A percentile compares a stretch with the other conserved stretches of the same genome.
phyloP scores from a whole-genome alignment of 495 filamentous ascomycete genomes.

The Neurospora sp. region DNA sequence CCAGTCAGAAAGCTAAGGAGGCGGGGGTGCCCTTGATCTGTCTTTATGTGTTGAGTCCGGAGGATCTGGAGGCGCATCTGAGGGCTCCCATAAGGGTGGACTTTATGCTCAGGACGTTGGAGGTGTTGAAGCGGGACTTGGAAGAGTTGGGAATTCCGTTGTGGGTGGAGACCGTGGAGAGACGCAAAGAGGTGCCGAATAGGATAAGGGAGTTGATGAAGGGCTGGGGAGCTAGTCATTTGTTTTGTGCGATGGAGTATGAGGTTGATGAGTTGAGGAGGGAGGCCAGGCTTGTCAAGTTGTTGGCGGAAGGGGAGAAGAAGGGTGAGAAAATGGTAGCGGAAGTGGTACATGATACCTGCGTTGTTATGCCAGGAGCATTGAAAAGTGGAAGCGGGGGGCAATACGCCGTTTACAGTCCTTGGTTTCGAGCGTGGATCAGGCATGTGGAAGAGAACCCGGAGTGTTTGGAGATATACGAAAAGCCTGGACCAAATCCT shows the following conservation, averaged over 20 bases:
- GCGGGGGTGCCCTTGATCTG: slow-evolving; percentile 58
- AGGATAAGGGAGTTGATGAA: slow-evolving; percentile 60
- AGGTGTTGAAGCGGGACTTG: slow-evolving; percentile 54
- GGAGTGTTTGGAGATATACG: slow-evolving; percentile 49
- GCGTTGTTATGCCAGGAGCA: slow-evolving; percentile 64
- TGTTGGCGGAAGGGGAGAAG: slow-evolving; percentile 33
- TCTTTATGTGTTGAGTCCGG: slow-evolving; percentile 72
- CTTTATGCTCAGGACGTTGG: slow-evolving; percentile 62
- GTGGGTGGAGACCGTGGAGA: slow-evolving; percentile 59
- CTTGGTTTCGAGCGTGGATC: slow-evolving; percentile 74
- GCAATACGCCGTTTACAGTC: slow-evolving; percentile 76
- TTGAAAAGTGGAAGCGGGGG: slow-evolving; percentile 53
- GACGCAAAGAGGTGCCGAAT: slow-evolving; percentile 49
- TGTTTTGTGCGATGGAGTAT: slow-evolving; percentile 66
- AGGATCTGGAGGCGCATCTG: slow-evolving; percentile 78
- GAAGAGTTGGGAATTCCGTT: slow-evolving; percentile 67
- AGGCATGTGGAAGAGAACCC: slow-evolving; percentile 57
- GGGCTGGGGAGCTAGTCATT: slow-evolving; percentile 63
- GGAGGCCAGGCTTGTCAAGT: slow-evolving; percentile 54
- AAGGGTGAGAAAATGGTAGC: slow-evolving; percentile 46
- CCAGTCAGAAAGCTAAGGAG: slow-evolving; percentile 54
- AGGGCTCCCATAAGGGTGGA: slow-evolving; percentile 65
- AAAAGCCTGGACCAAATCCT: slow-evolving; percentile 49
- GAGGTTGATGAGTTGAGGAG: slow-evolving; percentile 69
- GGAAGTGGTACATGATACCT: slow-evolving; percentile 64